Evolutionary conservation across 1,139 yeast genomes (phyloP).

Genomic region (Taphrina wiesneri): DNA sequence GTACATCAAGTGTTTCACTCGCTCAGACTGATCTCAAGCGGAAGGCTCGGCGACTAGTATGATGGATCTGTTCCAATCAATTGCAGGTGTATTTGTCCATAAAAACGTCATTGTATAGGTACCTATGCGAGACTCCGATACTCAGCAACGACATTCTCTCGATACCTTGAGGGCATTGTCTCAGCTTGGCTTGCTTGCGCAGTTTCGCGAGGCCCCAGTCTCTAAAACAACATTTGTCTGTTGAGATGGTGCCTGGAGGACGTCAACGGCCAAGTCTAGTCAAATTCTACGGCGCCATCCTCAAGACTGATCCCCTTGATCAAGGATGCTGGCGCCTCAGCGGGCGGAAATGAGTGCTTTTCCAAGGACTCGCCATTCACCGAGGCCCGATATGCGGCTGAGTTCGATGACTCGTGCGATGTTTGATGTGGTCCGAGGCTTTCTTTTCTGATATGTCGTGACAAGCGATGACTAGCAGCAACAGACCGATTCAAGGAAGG

Average conservation of each 20-base stretch:
- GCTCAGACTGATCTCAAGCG: too few relatives aligned
- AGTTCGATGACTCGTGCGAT: background rate
- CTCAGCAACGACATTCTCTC: too few relatives aligned
- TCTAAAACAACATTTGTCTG: too few relatives aligned
- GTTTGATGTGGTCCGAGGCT: constrained; percentile 3
- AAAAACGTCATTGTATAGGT: too few relatives aligned
- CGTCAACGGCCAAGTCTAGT: background rate
- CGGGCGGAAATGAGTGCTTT: background rate
- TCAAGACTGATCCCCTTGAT: constrained; percentile 24
- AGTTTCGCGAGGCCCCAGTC: too few relatives aligned
- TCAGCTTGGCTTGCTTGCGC: too few relatives aligned
- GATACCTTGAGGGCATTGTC: too few relatives aligned
- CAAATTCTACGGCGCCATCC: constrained; percentile 22
- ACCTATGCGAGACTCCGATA: too few relatives aligned
- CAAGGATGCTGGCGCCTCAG: background rate
- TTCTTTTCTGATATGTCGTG: constrained; percentile 16
- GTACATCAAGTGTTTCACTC: too few relatives aligned
- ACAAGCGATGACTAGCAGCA: constrained; percentile 16
- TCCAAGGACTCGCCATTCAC: background rate
- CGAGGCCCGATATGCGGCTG: background rate
- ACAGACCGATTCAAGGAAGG: constrained; percentile 4
- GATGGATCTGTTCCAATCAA: too few relatives aligned
- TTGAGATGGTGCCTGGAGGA: background rate
- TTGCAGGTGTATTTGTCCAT: too few relatives aligned
- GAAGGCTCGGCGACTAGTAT: too few relatives aligned